Base-by-base conservation (phyloP, 2,329 filamentous ascomycete species). In the Cercospora janseana region DNA sequence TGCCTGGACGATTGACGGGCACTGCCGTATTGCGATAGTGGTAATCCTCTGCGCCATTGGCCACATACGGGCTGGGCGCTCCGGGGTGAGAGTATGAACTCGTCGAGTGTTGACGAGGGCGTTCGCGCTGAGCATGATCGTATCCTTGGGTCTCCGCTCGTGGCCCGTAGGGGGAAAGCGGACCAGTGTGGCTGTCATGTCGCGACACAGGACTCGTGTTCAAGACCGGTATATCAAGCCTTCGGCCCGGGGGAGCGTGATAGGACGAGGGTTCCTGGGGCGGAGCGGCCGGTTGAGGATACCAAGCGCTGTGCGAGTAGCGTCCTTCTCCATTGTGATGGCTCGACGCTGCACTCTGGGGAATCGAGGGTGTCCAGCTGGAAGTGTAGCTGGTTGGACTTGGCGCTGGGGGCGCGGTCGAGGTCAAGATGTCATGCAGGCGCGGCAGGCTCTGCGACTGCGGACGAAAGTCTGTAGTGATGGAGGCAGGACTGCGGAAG, bases 341-440 rank as follows among this genome's bases (percentile, higher is more conserved):
- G 38, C 41, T 46, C 32, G 56, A 43, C 23, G 48, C 45, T 20
- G 49, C 35, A 12, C 29, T 26, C 10, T 41, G 54, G 24, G 26
- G 58, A 38, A 44, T 31, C 20, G 48, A 38, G 24, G 52, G 12
- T 35, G 9, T 44, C 59, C 60, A 58, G 49, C 40, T 45, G 31
- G 51, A 34, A 32, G 12, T 37, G 24, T 56, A 56, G 18, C 32
- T 34, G 10, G 56, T 42, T 13, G 53, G 50, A 31, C 48, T 49
- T 27, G 51, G 41, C 34, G 44, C 47, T 42, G 43, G 48, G 32
- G 55, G 47, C 15, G 34, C 44, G 4, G 41, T 40, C 42, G 60
- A 60, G n/a, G 61, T 60, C 15, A 66, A 37, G 15, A 66, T 64
- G 38, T 66, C 64, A 16, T 60, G 57, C 1, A 66, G 43, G 21